Evolutionary conservation across 1,139 yeast species (phyloP).

Genomic region (Lodderomyces pseudojiufengensis): DNA sequence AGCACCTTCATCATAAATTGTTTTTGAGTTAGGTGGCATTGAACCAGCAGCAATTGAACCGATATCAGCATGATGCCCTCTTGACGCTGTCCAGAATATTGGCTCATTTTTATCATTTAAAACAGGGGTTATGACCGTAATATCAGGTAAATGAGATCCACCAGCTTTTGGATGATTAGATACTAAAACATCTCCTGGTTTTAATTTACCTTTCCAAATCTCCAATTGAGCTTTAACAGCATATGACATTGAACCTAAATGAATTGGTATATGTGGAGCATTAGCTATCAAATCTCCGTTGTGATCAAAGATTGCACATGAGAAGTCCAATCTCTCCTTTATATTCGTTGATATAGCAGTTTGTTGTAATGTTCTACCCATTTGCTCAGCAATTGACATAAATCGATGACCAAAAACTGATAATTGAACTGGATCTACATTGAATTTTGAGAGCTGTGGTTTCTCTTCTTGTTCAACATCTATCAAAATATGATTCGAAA

Average conservation of each 20-base stretch:
- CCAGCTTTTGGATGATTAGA: slow-evolving; percentile 80
- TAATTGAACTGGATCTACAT: slow-evolving; percentile 64
- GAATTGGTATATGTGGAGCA: slow-evolving; percentile 88
- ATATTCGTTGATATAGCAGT: slow-evolving; percentile 85
- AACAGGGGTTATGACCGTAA: slow-evolving; percentile 72
- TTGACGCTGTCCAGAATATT: slow-evolving; percentile 43
- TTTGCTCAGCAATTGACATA: slow-evolving; percentile 87
- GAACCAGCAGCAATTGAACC: slow-evolving; percentile 46
- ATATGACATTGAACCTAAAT: slow-evolving; percentile 82
- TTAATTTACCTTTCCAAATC: slow-evolving; percentile 56
- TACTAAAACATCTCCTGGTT: slow-evolving; percentile 71
- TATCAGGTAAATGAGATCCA: slow-evolving; percentile 81
- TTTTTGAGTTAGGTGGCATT: slow-evolving; percentile 46
- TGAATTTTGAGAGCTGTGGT: slow-evolving; percentile 23
- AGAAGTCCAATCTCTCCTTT: slow-evolving; percentile 77
- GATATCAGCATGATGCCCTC: slow-evolving; percentile 49
- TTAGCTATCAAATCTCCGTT: slow-evolving; percentile 79
- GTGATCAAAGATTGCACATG: slow-evolving; percentile 76
- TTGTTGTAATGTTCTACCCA: slow-evolving; percentile 78
- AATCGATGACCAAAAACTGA: slow-evolving; percentile 81
- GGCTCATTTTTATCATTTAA: slow-evolving; percentile 29
- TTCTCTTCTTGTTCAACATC: slow-evolving; percentile 26
- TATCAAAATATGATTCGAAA: slow-evolving; percentile 49
- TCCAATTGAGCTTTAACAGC: slow-evolving; percentile 70
- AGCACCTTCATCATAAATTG: slow-evolving; percentile 45